A percentile compares a stretch with the other conserved stretches of the same genome.
phyloP scores from a whole-genome alignment of 108 stramenopile species.

The Pseudonitzschia multistriata region DNA sequence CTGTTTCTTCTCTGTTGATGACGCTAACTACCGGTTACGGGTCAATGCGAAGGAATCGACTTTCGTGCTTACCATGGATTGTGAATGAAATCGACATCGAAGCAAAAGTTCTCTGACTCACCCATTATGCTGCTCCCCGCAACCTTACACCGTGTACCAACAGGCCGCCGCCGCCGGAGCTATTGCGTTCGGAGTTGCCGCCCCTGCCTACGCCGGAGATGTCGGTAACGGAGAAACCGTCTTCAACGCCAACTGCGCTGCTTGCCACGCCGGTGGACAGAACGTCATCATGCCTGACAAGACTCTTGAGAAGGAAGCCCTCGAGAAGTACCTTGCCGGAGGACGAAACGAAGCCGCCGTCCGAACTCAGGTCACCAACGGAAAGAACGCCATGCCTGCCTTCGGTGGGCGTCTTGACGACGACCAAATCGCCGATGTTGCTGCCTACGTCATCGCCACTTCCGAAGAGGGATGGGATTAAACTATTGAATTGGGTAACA shows the following conservation, averaged over 20 bases:
- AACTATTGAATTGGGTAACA: too few relatives aligned
- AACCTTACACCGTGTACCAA: not conserved
- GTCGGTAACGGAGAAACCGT: constrained; percentile 81
- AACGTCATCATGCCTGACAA: constrained; percentile 94
- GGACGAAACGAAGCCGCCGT: constrained; percentile 81
- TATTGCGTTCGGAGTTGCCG: constrained; percentile 63
- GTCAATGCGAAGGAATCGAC: too few relatives aligned
- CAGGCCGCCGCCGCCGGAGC: constrained; percentile 77
- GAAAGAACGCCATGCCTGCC: constrained; percentile 97
- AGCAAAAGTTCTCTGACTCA: too few relatives aligned
- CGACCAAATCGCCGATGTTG: constrained; percentile 87
- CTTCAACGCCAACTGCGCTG: constrained; percentile 94
- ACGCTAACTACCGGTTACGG: too few relatives aligned
- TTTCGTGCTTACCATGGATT: too few relatives aligned
- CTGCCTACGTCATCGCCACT: constrained; percentile 82
- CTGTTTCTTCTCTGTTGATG: too few relatives aligned
- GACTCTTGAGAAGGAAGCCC: constrained; percentile 92
- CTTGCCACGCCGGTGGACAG: constrained; percentile 94
- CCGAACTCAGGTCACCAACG: constrained; percentile 89
- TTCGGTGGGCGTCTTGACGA: constrained; percentile 93
- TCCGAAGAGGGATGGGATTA: constrained; percentile 82
- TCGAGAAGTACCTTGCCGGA: constrained; percentile 85
- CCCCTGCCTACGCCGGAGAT: constrained; percentile 82
- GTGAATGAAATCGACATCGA: too few relatives aligned
- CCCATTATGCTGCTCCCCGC: not conserved